These are phyloP conservation scores for Monilinia aucupariae DNA, from an alignment of 2,329 filamentous ascomycete species.

Conservation along the genomic window DNA sequence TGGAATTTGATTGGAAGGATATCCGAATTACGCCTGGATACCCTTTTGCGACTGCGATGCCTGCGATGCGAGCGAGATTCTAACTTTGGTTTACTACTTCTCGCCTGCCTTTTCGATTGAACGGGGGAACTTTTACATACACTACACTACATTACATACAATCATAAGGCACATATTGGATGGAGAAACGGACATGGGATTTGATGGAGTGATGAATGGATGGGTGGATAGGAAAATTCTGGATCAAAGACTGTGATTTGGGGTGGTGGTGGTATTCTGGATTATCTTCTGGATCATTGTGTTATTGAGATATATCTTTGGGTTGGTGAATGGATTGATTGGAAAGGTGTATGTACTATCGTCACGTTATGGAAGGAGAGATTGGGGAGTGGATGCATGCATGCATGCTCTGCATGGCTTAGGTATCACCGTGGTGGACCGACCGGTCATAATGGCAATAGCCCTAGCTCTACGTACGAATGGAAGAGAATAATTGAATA, in stretches of 20 bases:
- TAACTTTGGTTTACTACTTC: slow-evolving; percentile 6
- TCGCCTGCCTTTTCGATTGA: not conserved
- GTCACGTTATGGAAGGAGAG: not conserved
- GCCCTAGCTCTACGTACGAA: not conserved
- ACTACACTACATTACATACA: slow-evolving; percentile 3
- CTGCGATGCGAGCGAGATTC: slow-evolving; percentile 9
- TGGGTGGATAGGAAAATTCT: slow-evolving; percentile 9
- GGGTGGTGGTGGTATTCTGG: not conserved
- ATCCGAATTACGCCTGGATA: slow-evolving; percentile 4
- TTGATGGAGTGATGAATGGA: slow-evolving; percentile 6
- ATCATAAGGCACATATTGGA: slow-evolving; percentile 1
- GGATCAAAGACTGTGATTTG: not conserved
- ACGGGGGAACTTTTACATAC: not conserved
- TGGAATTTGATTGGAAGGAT: not conserved
- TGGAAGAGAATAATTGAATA: not conserved
- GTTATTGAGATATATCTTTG: slow-evolving; percentile 3
- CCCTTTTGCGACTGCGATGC: slow-evolving; percentile 10
- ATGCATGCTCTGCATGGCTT: not conserved
- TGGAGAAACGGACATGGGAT: not conserved
- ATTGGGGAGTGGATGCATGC: not conserved
- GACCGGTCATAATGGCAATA: not conserved
- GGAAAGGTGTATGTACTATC: not conserved
- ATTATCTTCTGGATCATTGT: slow-evolving; percentile 2
- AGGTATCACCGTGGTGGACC: not conserved
- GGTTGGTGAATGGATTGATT: not conserved